Evolutionary conservation across 768 basidiomycete species (phyloP).

Genomic region (Heimioporus sp.): DNA sequence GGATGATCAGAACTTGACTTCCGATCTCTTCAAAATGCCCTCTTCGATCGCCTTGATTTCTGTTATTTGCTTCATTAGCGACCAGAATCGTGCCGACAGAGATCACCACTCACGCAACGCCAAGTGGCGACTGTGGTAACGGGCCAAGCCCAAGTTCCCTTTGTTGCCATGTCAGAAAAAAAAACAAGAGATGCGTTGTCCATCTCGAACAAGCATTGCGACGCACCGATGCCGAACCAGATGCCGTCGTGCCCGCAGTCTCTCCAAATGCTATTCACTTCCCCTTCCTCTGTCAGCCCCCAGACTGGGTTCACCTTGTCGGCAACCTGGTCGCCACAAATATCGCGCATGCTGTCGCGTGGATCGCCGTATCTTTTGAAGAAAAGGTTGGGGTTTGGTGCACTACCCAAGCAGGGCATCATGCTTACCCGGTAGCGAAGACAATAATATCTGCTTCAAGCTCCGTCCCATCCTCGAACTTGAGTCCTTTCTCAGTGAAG

Average conservation of each 20-base stretch:
- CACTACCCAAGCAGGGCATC: not conserved
- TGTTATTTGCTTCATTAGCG: constrained; percentile 2
- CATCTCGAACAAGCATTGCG: not conserved
- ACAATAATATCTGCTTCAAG: constrained; percentile 33
- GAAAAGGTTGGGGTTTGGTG: not conserved
- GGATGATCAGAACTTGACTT: constrained; percentile 15
- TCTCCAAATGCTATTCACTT: constrained; percentile 42
- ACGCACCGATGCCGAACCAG: constrained; percentile 30
- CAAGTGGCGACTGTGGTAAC: constrained; percentile 31
- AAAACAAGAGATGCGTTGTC: too few species aligned
- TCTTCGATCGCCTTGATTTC: constrained; percentile 32
- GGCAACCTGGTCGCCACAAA: constrained; percentile 47
- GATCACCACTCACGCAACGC: constrained; percentile 27
- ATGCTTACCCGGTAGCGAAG: constrained; percentile 29
- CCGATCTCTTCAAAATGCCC: constrained; percentile 23
- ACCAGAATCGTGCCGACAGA: not conserved
- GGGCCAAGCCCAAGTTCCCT: constrained; percentile 25
- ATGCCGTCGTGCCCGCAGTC: constrained; percentile 36
- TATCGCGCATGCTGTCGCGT: constrained; percentile 35
- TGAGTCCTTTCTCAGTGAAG: constrained; percentile 32
- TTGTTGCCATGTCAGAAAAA: too few species aligned
- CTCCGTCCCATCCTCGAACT: constrained; percentile 29
- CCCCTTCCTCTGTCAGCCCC: constrained; percentile 65
- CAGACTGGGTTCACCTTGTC: constrained; percentile 50
- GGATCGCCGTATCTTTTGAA: constrained; percentile 45